Evolutionary conservation across 257 asterid genomes (phyloP), one percentile per base, ranked within the genome.

Genomic region (Solanum piurae): DNA sequence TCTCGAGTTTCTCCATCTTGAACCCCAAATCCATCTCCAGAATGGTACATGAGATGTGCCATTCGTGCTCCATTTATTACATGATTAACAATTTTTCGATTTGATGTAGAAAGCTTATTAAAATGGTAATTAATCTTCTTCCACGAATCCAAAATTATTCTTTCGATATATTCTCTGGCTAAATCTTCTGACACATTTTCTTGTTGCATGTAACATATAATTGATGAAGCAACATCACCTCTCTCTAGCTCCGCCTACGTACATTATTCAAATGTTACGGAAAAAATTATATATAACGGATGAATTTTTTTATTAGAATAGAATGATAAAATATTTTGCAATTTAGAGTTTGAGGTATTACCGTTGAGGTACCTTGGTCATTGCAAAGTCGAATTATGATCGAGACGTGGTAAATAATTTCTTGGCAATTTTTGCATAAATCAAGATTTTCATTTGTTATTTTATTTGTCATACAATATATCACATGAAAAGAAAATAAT

Each of bases 151-250:
- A 21, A 36, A 82, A 88, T 83, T 5, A 90, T 42, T 33, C 74
- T 88, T 37, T 85, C 5, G 2, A 94, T 83, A 69, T 93, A 92
- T 4, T 66, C 91, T 29, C 94, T 88, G 16, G 92, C 94, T 86
- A 87, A 92, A 42, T 86, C 90, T 36, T 93, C 94, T 1, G 92
- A 60, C 0, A 83, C 94, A 46, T 89, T 90, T 36, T 91, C 90
- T 64, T 95, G 93, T 84, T 91, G 83, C 98, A 94, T 92, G 91
- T 92, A 89, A 77, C 98, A 95, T 9, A 86, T 36, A 62, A 95
- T 92, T 33, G 98, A 94, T 4, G 95, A 93, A 36, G 46, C 46
- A 42, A 42, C 46, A 13, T 42, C 46, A 42, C 46, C 46, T 42
- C 46, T 42, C 46, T 42, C 95, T 80, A 89, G 40, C 76, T 94